phyloP scores from a whole-genome alignment of 2,329 filamentous ascomycete genomes.

The Aspergillus sojae region DNA sequence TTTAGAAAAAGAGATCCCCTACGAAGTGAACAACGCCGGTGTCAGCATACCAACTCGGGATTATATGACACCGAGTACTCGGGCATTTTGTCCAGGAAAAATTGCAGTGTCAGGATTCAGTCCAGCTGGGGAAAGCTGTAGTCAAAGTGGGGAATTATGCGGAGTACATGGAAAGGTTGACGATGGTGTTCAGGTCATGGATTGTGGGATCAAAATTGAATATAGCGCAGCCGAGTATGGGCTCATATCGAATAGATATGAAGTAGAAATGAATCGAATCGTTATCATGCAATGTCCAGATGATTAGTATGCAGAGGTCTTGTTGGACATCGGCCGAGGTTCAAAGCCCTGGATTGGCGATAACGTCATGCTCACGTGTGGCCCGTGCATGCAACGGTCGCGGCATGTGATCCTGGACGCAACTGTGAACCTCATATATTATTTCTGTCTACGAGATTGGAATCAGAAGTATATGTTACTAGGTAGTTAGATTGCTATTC shows the following conservation, averaged over 20 bases:
- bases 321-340: slow-evolving; percentile 8
- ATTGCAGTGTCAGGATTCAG: not conserved
- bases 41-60: slow-evolving; percentile 13
- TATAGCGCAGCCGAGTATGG: not conserved
- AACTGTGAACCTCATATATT: not conserved
- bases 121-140: not conserved
- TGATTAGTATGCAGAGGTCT: slow-evolving; percentile 1
- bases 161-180: not conserved
- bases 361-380: slow-evolving; percentile 16
- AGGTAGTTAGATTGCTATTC: not conserved
- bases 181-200: not conserved
- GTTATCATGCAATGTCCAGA: slow-evolving; percentile 2
- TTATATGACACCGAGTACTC: slow-evolving; percentile 16
- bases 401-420: slow-evolving; percentile 9
- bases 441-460: not conserved
- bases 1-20: slow-evolving; percentile 1
- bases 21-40: not conserved
- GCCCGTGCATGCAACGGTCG: slow-evolving; percentile 11
- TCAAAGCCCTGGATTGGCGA: not conserved
- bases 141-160: not conserved
- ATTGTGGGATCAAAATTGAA: not conserved
- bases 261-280: not conserved
- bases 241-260: not conserved
- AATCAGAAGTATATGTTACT: not conserved
- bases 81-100: slow-evolving; percentile 6